These are phyloP conservation scores for Dictyostelium intermedium DNA, from an alignment of 78 protist species.

Conservation along the genomic window DNA sequence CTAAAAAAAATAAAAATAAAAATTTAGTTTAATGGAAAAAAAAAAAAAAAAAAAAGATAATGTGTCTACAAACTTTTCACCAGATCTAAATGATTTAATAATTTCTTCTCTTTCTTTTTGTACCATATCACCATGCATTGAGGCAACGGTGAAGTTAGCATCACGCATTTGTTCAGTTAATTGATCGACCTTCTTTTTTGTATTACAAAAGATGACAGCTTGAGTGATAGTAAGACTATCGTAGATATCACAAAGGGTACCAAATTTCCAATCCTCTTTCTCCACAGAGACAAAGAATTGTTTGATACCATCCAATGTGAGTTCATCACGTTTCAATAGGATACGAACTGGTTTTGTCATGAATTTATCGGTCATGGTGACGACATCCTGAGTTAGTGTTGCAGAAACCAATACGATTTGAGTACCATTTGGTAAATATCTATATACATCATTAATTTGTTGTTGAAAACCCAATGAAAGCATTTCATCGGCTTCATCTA, in stretches of 20 bases:
- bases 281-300: conserved; percentile 98
- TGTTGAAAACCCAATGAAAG: conserved; percentile 95
- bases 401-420: conserved; percentile 98
- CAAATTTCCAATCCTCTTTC: conserved; percentile 99
- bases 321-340: conserved; percentile 98
- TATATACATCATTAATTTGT: conserved; percentile 98
- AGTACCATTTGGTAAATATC: conserved; percentile 93
- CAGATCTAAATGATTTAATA: conserved; percentile 92
- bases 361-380: conserved; percentile 94
- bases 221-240: conserved; percentile 98
- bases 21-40: no score
- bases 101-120: conserved; percentile 95
- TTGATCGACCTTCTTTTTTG: conserved; percentile 92
- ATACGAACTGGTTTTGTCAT: conserved; percentile 97
- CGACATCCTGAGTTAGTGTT: conserved; percentile 97
- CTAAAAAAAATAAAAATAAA: conserved; percentile 28
- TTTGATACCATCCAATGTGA: conserved; percentile 97
- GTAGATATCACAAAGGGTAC: conserved; percentile 99
- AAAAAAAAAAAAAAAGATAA: not conserved
- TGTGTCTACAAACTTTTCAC: conserved; percentile 67
- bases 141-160: conserved; percentile 94
- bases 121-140: conserved; percentile 97
- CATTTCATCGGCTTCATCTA: conserved; percentile 99
- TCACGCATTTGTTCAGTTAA: conserved; percentile 93
- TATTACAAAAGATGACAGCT: conserved; percentile 98